Percentiles rank a stretch among this genome's conserved stretches.
Evolutionary conservation across 83 land plant genomes (phyloP).

Genomic region (Diphasiastrum complanatum): DNA sequence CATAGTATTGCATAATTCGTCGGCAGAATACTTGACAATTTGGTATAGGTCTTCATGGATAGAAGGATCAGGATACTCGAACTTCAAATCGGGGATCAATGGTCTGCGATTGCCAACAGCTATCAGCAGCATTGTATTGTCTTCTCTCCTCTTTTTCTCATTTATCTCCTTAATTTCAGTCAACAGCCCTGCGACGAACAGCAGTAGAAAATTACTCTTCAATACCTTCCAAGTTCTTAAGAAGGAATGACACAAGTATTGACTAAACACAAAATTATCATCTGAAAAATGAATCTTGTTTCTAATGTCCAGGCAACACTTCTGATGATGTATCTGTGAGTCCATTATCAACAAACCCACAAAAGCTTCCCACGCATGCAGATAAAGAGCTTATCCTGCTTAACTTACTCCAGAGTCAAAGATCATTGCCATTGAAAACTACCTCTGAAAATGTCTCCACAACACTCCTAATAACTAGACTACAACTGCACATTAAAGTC

Average conservation of each 20-base stretch:
- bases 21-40: constrained; percentile 58
- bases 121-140: constrained; percentile 45
- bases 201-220: not conserved
- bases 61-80: constrained; percentile 39
- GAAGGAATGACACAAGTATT: constrained; percentile 1
- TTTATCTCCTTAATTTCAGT: constrained; percentile 58
- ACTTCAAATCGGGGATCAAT: constrained; percentile 43
- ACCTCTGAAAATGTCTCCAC: too few relatives aligned
- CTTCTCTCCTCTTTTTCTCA: constrained; percentile 57
- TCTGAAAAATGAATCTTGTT: too few relatives aligned
- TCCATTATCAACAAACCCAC: too few relatives aligned
- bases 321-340: too few relatives aligned
- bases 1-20: constrained; percentile 46
- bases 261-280: not conserved
- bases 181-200: constrained; percentile 34
- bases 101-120: constrained; percentile 50
- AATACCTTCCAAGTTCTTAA: not conserved
- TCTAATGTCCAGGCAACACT: not conserved
- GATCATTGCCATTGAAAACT: too few relatives aligned
- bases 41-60: constrained; percentile 56
- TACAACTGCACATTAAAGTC: too few relatives aligned
- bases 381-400: too few relatives aligned
- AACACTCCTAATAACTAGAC: too few relatives aligned
- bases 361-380: too few relatives aligned
- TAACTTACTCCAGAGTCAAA: too few relatives aligned